A percentile compares a stretch with the other conserved stretches of the same genome.
phyloP scores from a whole-genome alignment of 2,329 filamentous ascomycete species.

The Acrocalymma vagum region DNA sequence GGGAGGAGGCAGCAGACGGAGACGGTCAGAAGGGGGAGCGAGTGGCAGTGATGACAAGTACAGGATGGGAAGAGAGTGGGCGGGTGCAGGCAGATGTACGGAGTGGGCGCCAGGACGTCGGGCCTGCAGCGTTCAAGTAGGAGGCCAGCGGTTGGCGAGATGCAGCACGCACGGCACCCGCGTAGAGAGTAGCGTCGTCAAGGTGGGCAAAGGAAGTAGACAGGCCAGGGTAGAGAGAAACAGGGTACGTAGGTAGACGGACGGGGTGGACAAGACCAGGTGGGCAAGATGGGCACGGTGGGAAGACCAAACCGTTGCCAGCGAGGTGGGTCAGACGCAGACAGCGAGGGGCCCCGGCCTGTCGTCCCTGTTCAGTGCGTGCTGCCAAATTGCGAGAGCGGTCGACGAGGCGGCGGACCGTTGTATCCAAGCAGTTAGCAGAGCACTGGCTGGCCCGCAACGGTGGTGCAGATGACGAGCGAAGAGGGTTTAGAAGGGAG shows the following conservation, averaged over 20 bases:
- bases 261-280: no score
- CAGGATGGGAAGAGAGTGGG: conserved; percentile 22
- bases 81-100: conserved; percentile 37
- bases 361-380: conserved; percentile 36
- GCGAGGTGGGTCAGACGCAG: conserved; percentile 49
- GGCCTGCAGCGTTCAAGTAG: conserved; percentile 50
- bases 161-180: conserved; percentile 40
- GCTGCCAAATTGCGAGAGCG: conserved; percentile 43
- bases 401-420: conserved; percentile 47
- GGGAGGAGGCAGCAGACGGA: conserved; percentile 13
- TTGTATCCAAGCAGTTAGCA: conserved; percentile 45
- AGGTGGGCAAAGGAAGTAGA: conserved; percentile 23
- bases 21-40: conserved; percentile 20
- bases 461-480: conserved; percentile 51
- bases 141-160: conserved; percentile 43
- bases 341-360: conserved; percentile 36
- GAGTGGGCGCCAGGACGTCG: conserved; percentile 41
- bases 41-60: conserved; percentile 32
- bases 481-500: conserved; percentile 35
- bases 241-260: no score
- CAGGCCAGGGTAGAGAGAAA: conserved; percentile 9
- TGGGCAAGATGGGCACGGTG: conserved; percentile 35
- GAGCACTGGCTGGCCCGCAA: conserved; percentile 44
- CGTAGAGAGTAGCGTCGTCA: conserved; percentile 41
- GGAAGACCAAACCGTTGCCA: conserved; percentile 48